phyloP scores from a whole-genome alignment of 495 filamentous ascomycete species.

The Pyrenopolyporus hunteri region DNA sequence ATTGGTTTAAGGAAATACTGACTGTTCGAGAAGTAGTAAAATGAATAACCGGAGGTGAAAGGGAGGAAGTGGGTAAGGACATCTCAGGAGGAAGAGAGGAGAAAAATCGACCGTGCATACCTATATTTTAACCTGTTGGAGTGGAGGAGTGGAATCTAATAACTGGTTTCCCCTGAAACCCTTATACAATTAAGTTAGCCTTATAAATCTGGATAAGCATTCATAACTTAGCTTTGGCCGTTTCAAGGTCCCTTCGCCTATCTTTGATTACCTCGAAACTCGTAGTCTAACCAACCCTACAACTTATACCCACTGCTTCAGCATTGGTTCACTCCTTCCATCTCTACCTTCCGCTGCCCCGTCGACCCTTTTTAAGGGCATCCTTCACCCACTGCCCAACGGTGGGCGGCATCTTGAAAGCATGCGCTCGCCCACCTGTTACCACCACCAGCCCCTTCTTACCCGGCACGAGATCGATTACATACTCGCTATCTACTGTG shows the following conservation, averaged over 20 bases:
- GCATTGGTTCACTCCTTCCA: slow-evolving; percentile 40
- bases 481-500: slow-evolving; percentile 60
- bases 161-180: too few relatives aligned
- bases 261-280: slow-evolving; percentile 36
- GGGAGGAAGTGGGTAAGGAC: too few relatives aligned
- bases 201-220: too few relatives aligned
- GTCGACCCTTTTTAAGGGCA: slow-evolving; percentile 31
- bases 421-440: slow-evolving; percentile 60
- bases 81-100: too few relatives aligned
- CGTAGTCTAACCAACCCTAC: slow-evolving; percentile 31
- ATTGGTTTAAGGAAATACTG: too few relatives aligned
- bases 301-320: slow-evolving; percentile 26
- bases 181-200: too few relatives aligned
- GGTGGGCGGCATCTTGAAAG: slow-evolving; percentile 64
- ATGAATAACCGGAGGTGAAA: too few relatives aligned
- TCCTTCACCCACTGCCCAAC: slow-evolving; percentile 56
- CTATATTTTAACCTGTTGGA: too few relatives aligned
- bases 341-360: slow-evolving; percentile 30
- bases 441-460: slow-evolving; percentile 52
- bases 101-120: too few relatives aligned
- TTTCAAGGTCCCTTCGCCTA: slow-evolving; percentile 20
- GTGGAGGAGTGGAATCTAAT: too few relatives aligned
- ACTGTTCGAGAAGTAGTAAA: too few relatives aligned
- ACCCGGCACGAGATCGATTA: slow-evolving; percentile 61
- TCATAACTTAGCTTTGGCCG: slow-evolving; percentile 13